Evolutionary conservation across 2,329 filamentous ascomycete genomes (phyloP).

Genomic region (Colletotrichum godetiae): DNA sequence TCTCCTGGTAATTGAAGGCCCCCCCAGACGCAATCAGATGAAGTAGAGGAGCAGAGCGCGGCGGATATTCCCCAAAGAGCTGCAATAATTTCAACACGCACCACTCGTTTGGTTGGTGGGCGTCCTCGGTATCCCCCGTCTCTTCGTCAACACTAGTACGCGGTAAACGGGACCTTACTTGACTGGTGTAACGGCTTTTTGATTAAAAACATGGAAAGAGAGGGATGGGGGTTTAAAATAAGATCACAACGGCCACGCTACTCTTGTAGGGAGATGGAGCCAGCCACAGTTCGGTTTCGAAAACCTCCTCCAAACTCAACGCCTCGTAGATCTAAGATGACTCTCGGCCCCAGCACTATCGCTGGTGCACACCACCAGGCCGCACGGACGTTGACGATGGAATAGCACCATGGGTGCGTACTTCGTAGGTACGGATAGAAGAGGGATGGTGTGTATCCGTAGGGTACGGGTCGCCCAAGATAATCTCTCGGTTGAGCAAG

Average conservation of each 20-base stretch:
- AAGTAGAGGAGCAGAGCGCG: neutral
- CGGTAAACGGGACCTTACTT: slow-evolving; percentile 25
- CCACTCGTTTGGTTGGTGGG: neutral
- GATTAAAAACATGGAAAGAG: neutral
- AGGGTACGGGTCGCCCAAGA: neutral
- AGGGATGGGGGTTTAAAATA: neutral
- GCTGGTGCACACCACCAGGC: neutral
- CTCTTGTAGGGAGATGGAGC: neutral
- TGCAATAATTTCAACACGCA: slow-evolving; percentile 17
- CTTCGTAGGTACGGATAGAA: neutral
- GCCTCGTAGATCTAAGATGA: neutral
- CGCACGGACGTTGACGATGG: neutral
- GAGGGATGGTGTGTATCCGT: neutral
- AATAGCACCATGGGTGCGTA: neutral
- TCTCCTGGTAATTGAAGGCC: neutral
- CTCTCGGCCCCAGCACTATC: neutral
- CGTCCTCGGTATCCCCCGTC: slow-evolving; percentile 23
- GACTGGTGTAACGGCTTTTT: slow-evolving; percentile 22
- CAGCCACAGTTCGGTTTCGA: neutral
- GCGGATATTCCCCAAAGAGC: neutral
- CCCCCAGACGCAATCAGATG: neutral
- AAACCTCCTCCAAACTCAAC: neutral
- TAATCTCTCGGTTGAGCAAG: neutral
- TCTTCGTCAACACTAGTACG: slow-evolving; percentile 7
- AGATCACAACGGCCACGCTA: neutral